Conservation (phyloP, 192 early-diverging fungal genomes). For the Diversispora eburnea region DNA sequence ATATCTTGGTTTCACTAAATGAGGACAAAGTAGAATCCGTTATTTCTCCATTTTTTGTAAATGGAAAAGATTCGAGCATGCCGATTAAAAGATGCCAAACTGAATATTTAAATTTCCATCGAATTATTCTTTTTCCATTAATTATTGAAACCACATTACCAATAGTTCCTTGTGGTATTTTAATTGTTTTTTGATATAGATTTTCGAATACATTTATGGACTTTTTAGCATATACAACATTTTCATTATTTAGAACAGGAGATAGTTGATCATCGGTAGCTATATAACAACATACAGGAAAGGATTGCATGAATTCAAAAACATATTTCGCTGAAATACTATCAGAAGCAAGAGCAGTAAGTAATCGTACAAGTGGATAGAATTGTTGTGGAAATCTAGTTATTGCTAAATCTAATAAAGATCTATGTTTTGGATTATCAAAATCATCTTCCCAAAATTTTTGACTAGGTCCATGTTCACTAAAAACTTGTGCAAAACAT, state of each 20-base stretch:
- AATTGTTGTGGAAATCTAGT: conserved; percentile 37
- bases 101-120: conserved; percentile 17
- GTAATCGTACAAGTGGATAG: conserved; percentile 31
- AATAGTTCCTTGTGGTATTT: conserved; percentile 29
- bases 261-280: conserved; percentile 24
- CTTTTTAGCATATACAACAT: neutral
- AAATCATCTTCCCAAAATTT: conserved; percentile 12
- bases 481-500: conserved; percentile 5
- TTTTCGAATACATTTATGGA: conserved; percentile 22
- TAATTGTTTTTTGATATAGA: conserved; percentile 28
- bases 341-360: conserved; percentile 33
- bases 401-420: conserved; percentile 32
- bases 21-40: neutral
- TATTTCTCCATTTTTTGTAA: neutral
- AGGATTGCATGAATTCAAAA: conserved; percentile 31
- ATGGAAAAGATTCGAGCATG: conserved; percentile 6
- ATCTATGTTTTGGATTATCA: neutral
- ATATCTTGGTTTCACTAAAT: neutral
- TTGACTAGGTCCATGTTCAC: neutral
- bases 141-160: neutral
- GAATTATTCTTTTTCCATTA: conserved; percentile 1
- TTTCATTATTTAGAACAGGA: neutral
- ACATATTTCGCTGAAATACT: conserved; percentile 31
- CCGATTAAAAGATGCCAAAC: conserved; percentile 10
- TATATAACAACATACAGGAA: conserved; percentile 27